Conservation (phyloP, 371 early-diverging fungal species). For the Haplosporangium sp. region DNA sequence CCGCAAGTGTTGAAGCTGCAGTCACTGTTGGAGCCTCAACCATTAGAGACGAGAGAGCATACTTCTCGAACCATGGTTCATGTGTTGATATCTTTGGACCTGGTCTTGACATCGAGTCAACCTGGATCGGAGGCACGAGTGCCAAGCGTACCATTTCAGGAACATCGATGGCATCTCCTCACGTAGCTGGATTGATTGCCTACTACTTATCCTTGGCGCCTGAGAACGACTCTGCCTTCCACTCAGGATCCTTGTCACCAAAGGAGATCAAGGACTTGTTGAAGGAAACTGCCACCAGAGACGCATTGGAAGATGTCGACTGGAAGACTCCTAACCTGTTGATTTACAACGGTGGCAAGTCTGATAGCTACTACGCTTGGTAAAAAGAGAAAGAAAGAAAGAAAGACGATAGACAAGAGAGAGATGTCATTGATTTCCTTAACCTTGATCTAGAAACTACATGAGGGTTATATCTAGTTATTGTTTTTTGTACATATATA, state of each 20-base stretch:
- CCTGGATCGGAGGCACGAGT: too few species aligned
- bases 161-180: slow-evolving; percentile 99
- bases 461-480: too few species aligned
- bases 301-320: slow-evolving; percentile 72
- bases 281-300: slow-evolving; percentile 72
- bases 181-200: slow-evolving; percentile 97
- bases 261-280: slow-evolving; percentile 84
- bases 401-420: too few species aligned
- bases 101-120: slow-evolving; percentile 83
- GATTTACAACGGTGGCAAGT: slow-evolving; percentile 74
- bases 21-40: slow-evolving; percentile 98
- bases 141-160: slow-evolving; percentile 71
- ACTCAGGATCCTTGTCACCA: slow-evolving; percentile 64
- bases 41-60: slow-evolving; percentile 86
- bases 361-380: slow-evolving; percentile 43
- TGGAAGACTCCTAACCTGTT: slow-evolving; percentile 83
- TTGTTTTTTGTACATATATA: too few species aligned
- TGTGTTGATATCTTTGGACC: slow-evolving; percentile 98
- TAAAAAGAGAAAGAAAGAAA: slow-evolving; percentile 1
- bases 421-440: too few species aligned
- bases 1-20: slow-evolving; percentile 92
- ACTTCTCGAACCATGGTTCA: slow-evolving; percentile 92
- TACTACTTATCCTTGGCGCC: slow-evolving; percentile 76
- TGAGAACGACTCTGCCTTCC: slow-evolving; percentile 63
- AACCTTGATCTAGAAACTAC: too few species aligned